Conservation (phyloP, 495 filamentous ascomycete genomes). For the Neurospora intermedia region DNA sequence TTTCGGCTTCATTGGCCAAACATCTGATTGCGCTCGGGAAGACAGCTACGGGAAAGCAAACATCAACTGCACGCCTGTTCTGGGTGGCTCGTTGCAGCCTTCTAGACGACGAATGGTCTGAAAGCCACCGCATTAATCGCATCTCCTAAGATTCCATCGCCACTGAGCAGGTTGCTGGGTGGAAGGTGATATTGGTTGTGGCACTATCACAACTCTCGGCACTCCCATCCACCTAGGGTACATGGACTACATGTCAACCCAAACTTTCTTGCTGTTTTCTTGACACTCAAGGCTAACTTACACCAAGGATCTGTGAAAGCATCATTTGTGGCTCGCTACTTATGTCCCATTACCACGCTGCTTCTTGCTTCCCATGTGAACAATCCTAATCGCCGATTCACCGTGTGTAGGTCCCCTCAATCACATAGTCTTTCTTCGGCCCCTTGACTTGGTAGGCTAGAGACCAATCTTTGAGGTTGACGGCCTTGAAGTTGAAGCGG, state of each 20-base stretch:
- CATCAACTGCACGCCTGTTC: background rate
- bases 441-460: constrained; percentile 52
- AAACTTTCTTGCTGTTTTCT: background rate
- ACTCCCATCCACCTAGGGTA: background rate
- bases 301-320: background rate
- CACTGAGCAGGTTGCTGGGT: background rate
- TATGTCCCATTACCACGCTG: background rate
- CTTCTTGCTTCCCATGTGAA: background rate
- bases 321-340: background rate
- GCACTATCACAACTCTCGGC: background rate
- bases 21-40: background rate
- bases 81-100: background rate
- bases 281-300: background rate
- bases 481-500: constrained; percentile 45
- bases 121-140: background rate
- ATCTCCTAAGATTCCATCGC: background rate
- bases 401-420: constrained; percentile 38
- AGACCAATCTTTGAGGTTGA: constrained; percentile 42
- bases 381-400: constrained; percentile 1
- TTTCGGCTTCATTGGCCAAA: background rate
- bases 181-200: background rate
- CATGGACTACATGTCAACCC: background rate
- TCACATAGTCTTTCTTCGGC: constrained; percentile 58
- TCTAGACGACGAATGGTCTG: background rate
- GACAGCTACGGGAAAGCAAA: background rate